Percentiles rank a stretch among this genome's conserved stretches.
These are phyloP conservation scores for Pistacia vera DNA, from an alignment of 345 rosid species.

Conservation along the genomic window DNA sequence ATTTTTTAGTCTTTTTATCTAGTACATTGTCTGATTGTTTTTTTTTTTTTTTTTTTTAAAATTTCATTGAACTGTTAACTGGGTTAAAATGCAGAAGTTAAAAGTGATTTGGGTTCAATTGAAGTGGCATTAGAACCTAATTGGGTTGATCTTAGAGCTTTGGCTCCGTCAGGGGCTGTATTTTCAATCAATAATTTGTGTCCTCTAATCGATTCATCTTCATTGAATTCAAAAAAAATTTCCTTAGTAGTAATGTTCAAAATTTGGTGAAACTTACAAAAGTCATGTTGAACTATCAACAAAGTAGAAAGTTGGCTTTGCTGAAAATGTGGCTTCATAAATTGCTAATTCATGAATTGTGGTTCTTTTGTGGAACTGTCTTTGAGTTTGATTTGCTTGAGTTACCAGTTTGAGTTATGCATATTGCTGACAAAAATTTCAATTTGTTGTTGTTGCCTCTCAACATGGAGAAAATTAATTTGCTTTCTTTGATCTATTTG, in stretches of 20 bases:
- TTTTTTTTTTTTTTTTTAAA: too few relatives aligned
- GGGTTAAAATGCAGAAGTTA: background rate
- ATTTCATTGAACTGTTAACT: background rate
- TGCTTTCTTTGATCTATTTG: background rate
- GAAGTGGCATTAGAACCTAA: background rate
- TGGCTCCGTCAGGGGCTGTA: background rate
- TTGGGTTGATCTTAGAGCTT: background rate
- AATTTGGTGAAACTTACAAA: too few relatives aligned
- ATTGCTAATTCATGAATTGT: background rate
- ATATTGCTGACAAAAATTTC: background rate
- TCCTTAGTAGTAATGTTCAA: too few relatives aligned
- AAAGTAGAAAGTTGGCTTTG: too few relatives aligned
- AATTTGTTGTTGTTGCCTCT: background rate
- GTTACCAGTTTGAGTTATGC: background rate
- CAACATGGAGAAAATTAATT: background rate
- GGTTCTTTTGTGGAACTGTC: background rate
- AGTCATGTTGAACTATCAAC: too few relatives aligned
- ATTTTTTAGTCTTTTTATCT: too few relatives aligned
- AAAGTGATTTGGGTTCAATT: background rate
- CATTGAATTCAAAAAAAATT: background rate
- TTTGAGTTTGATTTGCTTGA: background rate
- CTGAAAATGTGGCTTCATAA: background rate
- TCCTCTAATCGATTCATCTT: background rate
- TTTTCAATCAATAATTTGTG: background rate
- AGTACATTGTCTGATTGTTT: background rate